Base-by-base conservation (phyloP, 805 yeast genomes). In the Teunomyces kruisii region DNA sequence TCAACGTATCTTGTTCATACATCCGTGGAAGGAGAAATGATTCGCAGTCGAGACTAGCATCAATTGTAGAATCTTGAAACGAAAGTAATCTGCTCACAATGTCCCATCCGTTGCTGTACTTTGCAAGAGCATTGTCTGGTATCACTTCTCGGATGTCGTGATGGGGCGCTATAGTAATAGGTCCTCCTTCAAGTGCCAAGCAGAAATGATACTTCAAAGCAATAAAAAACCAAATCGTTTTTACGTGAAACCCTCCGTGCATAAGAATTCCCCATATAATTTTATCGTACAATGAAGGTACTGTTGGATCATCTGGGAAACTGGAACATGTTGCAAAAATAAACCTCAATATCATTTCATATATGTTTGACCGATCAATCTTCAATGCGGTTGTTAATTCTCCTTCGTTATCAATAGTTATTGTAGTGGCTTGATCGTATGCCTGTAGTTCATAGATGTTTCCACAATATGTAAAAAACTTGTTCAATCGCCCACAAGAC, bases 191-290 rank as follows among this genome's bases (percentile, higher is more conserved):
- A 44, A 47, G 32, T 29, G 48, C 46, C 19, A 57, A 48, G 44
- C 42, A 47, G 33, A 50, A 67, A 40, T 61, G 67, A 42, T 64
- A 58, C 31, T 62, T 61, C 32, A 76, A 50, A 13, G 61, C 57
- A 43, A 62, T 62, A 50, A 78, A 75, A 35, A 75, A 67, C 72
- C 75, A 69, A 14, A 78, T 49, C 2, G 68, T 56, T 36, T 64
- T 68, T 8, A 75, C 19, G 46, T 73, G 76, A 22, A 70, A 54
- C 1, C 75, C 77, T 12, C 82, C 82, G 45, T 64, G 67, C 36
- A 77, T 49, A 6, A 74, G 32, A 7, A 77, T 47, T 0, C 75
- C 76, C 64, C 74, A 69, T 1, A 76, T 42, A 1, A 79, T 61
- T 26, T 67, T 62, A 35, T 72, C 68, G 40, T 70, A 66, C 4